phyloP scores from a whole-genome alignment of 768 basidiomycete genomes.

The Lentinula boryana region DNA sequence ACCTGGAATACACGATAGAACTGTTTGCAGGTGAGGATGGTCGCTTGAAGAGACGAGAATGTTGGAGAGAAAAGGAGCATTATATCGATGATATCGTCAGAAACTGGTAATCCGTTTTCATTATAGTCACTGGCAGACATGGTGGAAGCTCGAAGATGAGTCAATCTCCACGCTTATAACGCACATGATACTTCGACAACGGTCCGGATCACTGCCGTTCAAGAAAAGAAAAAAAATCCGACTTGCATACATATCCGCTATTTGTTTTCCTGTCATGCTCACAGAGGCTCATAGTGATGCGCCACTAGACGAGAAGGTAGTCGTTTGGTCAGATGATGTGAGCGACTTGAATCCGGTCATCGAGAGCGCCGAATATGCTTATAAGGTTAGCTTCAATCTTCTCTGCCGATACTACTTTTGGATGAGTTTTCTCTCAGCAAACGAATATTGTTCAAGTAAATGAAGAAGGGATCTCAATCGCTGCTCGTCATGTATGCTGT shows the following conservation, averaged over 20 bases:
- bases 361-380: slow-evolving; percentile 6
- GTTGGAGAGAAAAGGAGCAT: slow-evolving; percentile 21
- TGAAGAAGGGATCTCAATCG: slow-evolving; percentile 1
- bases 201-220: too few relatives aligned
- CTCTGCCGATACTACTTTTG: not conserved
- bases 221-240: too few relatives aligned
- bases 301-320: slow-evolving; percentile 4
- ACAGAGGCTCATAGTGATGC: not conserved
- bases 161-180: too few relatives aligned
- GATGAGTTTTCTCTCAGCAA: not conserved
- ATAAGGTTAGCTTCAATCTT: slow-evolving; percentile 1
- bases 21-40: slow-evolving; percentile 18
- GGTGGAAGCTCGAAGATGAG: too few relatives aligned
- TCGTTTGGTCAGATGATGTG: not conserved
- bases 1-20: slow-evolving; percentile 21
- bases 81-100: slow-evolving; percentile 25
- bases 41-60: slow-evolving; percentile 10
- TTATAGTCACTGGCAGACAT: too few relatives aligned
- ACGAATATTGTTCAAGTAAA: slow-evolving; percentile 8
- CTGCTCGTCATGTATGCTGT: slow-evolving; percentile 8
- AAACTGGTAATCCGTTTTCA: slow-evolving; percentile 14
- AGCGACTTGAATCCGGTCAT: slow-evolving; percentile 7
- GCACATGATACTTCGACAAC: too few relatives aligned
- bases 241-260: too few relatives aligned
- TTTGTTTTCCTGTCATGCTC: not conserved